phyloP scores from a whole-genome alignment of 139 green algal species.

The Trebouxia sp. region DNA sequence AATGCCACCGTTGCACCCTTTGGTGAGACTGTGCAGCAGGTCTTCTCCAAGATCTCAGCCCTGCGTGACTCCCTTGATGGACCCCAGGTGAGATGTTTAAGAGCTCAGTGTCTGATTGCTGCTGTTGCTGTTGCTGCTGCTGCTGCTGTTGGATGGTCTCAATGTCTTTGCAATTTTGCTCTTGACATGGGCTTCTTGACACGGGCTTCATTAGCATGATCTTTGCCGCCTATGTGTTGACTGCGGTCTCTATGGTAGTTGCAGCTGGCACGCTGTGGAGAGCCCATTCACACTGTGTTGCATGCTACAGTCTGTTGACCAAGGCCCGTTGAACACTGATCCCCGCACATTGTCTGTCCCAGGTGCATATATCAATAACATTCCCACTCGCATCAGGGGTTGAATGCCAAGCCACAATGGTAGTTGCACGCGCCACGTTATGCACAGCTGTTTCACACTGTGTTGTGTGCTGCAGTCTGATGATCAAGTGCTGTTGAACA shows the following conservation, averaged over 20 bases:
- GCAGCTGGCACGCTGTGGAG: too few relatives aligned
- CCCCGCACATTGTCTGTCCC: constrained; percentile 39
- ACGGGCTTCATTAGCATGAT: too few relatives aligned
- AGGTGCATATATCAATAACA: constrained; percentile 30
- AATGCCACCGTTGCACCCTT: constrained; percentile 33
- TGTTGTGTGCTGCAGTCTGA: constrained; percentile 14
- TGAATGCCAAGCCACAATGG: too few relatives aligned
- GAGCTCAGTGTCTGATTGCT: background rate
- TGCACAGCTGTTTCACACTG: too few relatives aligned
- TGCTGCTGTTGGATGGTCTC: too few relatives aligned
- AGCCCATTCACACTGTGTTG: too few relatives aligned
- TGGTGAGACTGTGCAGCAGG: constrained; percentile 36
- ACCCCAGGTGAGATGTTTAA: constrained; percentile 23
- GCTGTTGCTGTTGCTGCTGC: too few relatives aligned
- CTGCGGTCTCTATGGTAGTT: too few relatives aligned
- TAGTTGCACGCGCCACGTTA: too few relatives aligned
- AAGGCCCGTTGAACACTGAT: constrained; percentile 40
- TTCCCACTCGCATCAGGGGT: constrained; percentile 39
- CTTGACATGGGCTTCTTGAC: too few relatives aligned
- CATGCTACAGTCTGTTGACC: constrained; percentile 37
- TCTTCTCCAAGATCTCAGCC: constrained; percentile 36
- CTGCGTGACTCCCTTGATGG: constrained; percentile 36
- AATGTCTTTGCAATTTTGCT: too few relatives aligned
- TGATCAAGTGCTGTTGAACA: constrained; percentile 35
- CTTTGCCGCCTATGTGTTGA: too few relatives aligned